phyloP scores from a whole-genome alignment of 192 early-diverging fungal genomes.

The Rhizophagus clarus region DNA sequence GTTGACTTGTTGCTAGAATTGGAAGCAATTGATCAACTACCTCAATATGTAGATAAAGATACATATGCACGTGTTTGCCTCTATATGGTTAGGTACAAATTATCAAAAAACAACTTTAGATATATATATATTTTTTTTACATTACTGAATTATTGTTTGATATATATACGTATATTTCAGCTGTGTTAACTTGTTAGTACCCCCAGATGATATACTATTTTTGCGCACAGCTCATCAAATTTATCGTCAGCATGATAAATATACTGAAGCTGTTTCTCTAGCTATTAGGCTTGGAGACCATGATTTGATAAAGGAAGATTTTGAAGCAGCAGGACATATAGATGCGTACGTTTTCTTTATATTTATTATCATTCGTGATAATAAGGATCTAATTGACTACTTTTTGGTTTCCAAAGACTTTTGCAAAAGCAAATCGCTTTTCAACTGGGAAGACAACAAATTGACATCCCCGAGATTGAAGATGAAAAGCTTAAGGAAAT shows the following conservation, averaged over 20 bases:
- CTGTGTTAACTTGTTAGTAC: slow-evolving; percentile 90
- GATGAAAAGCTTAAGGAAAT: slow-evolving; percentile 86
- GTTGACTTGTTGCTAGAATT: slow-evolving; percentile 94
- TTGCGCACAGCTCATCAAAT: slow-evolving; percentile 87
- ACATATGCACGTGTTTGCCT: slow-evolving; percentile 93
- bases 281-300: slow-evolving; percentile 84
- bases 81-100: slow-evolving; percentile 83
- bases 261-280: slow-evolving; percentile 81
- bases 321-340: slow-evolving; percentile 65
- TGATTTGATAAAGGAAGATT: slow-evolving; percentile 84
- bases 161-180: slow-evolving; percentile 37
- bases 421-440: slow-evolving; percentile 97
- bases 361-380: background rate
- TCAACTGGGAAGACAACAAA: slow-evolving; percentile 87
- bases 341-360: slow-evolving; percentile 62
- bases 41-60: slow-evolving; percentile 87
- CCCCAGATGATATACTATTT: slow-evolving; percentile 86
- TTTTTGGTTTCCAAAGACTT: slow-evolving; percentile 43
- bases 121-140: background rate
- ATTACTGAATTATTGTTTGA: background rate
- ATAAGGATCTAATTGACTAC: background rate
- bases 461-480: slow-evolving; percentile 72
- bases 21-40: slow-evolving; percentile 79
- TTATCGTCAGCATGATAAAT: slow-evolving; percentile 82
- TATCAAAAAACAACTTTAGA: background rate